Percentiles rank a stretch among this genome's conserved stretches.
Conservation (phyloP, 208 protist genomes). For the Trypanosoma boissoni region DNA sequence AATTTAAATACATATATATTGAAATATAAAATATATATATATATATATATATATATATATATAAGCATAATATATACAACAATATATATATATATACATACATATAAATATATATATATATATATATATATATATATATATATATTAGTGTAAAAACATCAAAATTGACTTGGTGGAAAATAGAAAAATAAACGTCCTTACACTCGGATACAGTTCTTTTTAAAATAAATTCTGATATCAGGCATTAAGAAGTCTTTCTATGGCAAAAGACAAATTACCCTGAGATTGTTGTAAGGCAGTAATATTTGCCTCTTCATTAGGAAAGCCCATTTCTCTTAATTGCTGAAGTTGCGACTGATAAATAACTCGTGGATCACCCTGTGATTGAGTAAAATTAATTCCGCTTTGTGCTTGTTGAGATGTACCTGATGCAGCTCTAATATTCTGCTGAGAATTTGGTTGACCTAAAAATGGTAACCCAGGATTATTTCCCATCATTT, state of each 20-base stretch:
- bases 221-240: slow-evolving; percentile 20
- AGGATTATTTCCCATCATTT: slow-evolving; percentile 17
- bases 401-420: slow-evolving; percentile 4
- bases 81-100: too few species aligned
- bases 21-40: too few species aligned
- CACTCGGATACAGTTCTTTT: slow-evolving; percentile 1
- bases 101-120: too few species aligned
- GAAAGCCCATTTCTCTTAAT: slow-evolving; percentile 91
- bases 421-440: background rate
- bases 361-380: slow-evolving; percentile 71
- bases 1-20: too few species aligned
- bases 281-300: slow-evolving; percentile 84
- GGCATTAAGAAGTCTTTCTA: slow-evolving; percentile 80
- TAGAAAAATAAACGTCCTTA: slow-evolving; percentile 18
- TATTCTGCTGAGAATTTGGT: slow-evolving; percentile 1
- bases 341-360: slow-evolving; percentile 89
- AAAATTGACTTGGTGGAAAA: slow-evolving; percentile 1
- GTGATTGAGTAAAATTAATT: slow-evolving; percentile 27
- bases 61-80: too few species aligned
- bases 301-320: slow-evolving; percentile 91
- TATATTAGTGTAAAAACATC: too few species aligned
- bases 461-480: slow-evolving; percentile 21
- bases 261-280: slow-evolving; percentile 86
- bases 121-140: too few species aligned
- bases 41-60: too few species aligned